These are phyloP conservation scores for Eucalyptus tenuipes DNA, from an alignment of 345 rosid genomes.

Conservation along the genomic window DNA sequence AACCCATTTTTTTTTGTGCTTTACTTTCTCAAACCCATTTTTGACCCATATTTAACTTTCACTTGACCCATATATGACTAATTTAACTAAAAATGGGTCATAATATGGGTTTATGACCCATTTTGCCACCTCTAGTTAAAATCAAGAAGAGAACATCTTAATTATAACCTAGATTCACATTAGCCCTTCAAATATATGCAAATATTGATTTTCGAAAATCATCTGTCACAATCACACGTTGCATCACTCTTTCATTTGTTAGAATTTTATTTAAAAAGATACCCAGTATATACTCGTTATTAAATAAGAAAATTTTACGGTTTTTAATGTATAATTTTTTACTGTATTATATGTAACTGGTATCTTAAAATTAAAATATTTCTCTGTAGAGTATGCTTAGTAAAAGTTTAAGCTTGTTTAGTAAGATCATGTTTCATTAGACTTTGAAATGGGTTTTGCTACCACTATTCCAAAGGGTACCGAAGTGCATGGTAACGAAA, in stretches of 20 bases:
- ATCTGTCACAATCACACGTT: not conserved
- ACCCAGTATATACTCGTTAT: accelerated
- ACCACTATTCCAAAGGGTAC: not conserved
- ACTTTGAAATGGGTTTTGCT: not conserved
- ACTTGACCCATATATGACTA: too few species aligned
- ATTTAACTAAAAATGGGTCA: too few species aligned
- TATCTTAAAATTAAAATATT: not conserved
- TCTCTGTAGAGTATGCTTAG: not conserved
- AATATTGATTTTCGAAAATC: not conserved
- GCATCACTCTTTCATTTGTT: not conserved
- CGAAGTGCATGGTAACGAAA: not conserved
- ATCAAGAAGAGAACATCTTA: not conserved
- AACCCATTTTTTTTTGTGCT: too few species aligned
- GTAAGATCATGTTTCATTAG: not conserved
- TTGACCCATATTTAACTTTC: too few species aligned
- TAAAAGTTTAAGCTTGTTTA: not conserved
- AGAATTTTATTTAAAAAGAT: not conserved
- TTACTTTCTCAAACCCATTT: too few species aligned
- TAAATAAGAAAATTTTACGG: not conserved
- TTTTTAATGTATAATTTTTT: not conserved
- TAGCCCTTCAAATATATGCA: not conserved
- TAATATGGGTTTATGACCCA: too few species aligned
- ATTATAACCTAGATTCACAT: not conserved
- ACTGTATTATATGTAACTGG: not conserved
- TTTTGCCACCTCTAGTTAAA: too few species aligned